Base-by-base conservation (phyloP, 441 rosid genomes). In the Melastoma candidum region DNA sequence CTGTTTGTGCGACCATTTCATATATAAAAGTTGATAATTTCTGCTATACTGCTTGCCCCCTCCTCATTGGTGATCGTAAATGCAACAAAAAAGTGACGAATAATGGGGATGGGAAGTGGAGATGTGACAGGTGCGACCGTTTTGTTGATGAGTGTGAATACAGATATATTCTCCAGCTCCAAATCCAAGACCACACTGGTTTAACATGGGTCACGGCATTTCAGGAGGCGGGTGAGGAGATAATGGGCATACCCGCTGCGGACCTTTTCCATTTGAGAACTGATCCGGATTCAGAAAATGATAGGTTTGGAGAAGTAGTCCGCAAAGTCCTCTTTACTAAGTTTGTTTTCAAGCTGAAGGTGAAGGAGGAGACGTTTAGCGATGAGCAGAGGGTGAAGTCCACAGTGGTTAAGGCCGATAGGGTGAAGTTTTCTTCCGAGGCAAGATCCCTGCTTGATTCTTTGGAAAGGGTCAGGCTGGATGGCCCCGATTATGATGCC, bases 11-110 rank as follows among this genome's bases (percentile, higher is more conserved):
- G 11, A 77, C 88, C 44, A 67, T 87, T 60, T 61, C 74, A 54
- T 90, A 55, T 59, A 64, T 87, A 50, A 87, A 85, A 74, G 32
- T 68, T 44, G 98, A 90, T 36, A 87, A 63, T 69, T 87, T 90
- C 81, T 87, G 96, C 74, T 90, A 90, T 67, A 80, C 88, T n/a
- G 96, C 93, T 54, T 87, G 98, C 70, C 98, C 98, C 44, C 59
- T 72, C 53, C 74, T 76, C 74, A 68, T 68, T 65, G 96, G 93
- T 32, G 96, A 90, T 44, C 81, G 96, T 4, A 74, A 74, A 26
- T 87, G 96, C 77, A 77, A 48, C 77, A 90, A 90, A 74, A 90
- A 90, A 59, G 96, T 87, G 11, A 77, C 88, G 12, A 81, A 87
- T 68, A 85, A 90, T 29, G 98, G 96, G 47, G 95, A 90, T 65